These are phyloP conservation scores for Tricholomella constricta DNA, from an alignment of 768 basidiomycete genomes.

Conservation along the genomic window DNA sequence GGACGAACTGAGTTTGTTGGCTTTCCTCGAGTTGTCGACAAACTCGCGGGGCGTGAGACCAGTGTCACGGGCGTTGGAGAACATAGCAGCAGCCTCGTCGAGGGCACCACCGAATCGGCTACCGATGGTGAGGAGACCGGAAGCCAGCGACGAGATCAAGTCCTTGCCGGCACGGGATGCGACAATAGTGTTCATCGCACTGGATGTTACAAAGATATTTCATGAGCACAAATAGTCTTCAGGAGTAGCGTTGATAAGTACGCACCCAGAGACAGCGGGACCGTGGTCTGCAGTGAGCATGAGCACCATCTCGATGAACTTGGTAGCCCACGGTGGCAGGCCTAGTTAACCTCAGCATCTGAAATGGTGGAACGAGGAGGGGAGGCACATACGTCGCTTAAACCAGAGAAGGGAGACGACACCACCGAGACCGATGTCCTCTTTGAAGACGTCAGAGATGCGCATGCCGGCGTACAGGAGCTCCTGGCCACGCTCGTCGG, in stretches of 20 bases:
- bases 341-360: conserved; percentile 25
- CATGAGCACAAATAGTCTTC: background rate
- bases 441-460: conserved; percentile 98
- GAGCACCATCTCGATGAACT: conserved; percentile 99
- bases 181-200: conserved; percentile 99
- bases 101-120: conserved; percentile 98
- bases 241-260: conserved; percentile 17
- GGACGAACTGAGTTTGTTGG: conserved; percentile 88
- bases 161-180: conserved; percentile 99
- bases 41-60: conserved; percentile 98
- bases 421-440: conserved; percentile 95
- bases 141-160: conserved; percentile 92
- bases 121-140: conserved; percentile 96
- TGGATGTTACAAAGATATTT: conserved; percentile 27
- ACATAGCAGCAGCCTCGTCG: conserved; percentile 96
- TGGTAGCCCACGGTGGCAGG: conserved; percentile 90
- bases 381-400: conserved; percentile 67
- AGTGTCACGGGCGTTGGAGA: conserved; percentile 87
- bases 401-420: conserved; percentile 97
- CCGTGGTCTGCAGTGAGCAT: conserved; percentile 99
- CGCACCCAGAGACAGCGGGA: conserved; percentile 85
- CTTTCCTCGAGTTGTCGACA: conserved; percentile 90
- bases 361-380: background rate
- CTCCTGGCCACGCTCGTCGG: conserved; percentile 99
- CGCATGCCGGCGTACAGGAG: conserved; percentile 98